Conservation (phyloP, 169 alveolate species). For the Condylostoma magnum region DNA sequence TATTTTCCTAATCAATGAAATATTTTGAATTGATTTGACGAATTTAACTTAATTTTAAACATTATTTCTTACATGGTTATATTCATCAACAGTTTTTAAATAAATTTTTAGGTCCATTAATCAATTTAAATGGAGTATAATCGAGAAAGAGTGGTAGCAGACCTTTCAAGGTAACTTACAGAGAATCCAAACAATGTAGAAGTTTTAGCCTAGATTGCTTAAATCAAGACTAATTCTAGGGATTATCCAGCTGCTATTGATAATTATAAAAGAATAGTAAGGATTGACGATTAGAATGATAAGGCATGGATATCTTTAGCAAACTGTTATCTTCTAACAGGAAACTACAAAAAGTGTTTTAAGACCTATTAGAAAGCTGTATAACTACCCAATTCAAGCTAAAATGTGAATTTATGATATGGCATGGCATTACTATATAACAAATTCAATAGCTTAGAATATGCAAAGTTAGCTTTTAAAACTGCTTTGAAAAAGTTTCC, state of each 20-base stretch:
- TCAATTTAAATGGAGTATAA: no score
- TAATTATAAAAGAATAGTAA: constrained; percentile 39
- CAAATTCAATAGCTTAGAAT: constrained; percentile 59
- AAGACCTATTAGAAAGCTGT: constrained; percentile 58
- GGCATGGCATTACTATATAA: constrained; percentile 63
- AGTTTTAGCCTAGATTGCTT: no score
- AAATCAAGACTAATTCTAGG: no score
- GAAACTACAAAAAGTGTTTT: constrained; percentile 55
- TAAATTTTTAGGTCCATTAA: no score
- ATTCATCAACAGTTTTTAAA: no score
- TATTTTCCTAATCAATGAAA: no score
- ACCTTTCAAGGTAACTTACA: no score
- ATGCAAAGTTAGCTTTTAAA: constrained; percentile 53
- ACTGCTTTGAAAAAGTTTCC: constrained; percentile 58
- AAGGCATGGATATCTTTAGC: constrained; percentile 69
- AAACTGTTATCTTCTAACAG: constrained; percentile 54
- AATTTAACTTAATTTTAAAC: no score
- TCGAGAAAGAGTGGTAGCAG: no score
- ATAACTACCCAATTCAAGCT: constrained; percentile 43
- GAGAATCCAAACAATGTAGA: no score
- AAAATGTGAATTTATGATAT: constrained; percentile 61
- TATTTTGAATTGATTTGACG: no score
- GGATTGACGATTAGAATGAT: constrained; percentile 51
- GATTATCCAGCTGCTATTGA: constrained; percentile 30
- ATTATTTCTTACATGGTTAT: no score